phyloP scores from a whole-genome alignment of 140 eudicot species.

The Flaveria floridana region DNA sequence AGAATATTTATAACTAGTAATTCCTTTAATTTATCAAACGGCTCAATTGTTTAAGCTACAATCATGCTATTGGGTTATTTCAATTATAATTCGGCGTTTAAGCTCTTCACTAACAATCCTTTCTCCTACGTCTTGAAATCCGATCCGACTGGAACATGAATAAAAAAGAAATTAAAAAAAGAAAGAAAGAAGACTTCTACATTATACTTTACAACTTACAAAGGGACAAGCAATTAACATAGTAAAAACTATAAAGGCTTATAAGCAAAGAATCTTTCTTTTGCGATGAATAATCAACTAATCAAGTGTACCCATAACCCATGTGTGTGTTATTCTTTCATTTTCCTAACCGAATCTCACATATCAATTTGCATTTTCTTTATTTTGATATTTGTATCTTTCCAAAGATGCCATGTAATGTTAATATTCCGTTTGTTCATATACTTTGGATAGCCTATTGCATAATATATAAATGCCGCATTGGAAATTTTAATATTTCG shows the following conservation, averaged over 20 bases:
- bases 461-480: slow-evolving; percentile 7
- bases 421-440: slow-evolving; percentile 7
- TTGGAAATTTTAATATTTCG: background rate
- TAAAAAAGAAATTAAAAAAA: no score
- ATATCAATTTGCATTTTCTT: background rate
- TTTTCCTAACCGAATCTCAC: background rate
- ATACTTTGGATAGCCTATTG: background rate
- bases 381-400: background rate
- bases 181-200: background rate
- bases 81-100: no score
- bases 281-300: background rate
- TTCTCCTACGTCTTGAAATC: no score
- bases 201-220: slow-evolving; percentile 8
- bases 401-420: background rate
- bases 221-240: slow-evolving; percentile 3
- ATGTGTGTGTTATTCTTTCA: slow-evolving; percentile 7
- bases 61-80: no score
- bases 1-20: no score
- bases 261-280: slow-evolving; percentile 18
- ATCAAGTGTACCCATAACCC: background rate
- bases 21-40: no score
- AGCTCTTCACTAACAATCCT: no score
- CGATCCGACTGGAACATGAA: no score
- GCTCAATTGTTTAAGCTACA: no score
- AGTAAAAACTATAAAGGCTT: background rate